Evolutionary conservation across 352 stramenopile genomes (phyloP), one percentile per base, ranked within the genome.

Genomic region (Globisporangium camurandrum): DNA sequence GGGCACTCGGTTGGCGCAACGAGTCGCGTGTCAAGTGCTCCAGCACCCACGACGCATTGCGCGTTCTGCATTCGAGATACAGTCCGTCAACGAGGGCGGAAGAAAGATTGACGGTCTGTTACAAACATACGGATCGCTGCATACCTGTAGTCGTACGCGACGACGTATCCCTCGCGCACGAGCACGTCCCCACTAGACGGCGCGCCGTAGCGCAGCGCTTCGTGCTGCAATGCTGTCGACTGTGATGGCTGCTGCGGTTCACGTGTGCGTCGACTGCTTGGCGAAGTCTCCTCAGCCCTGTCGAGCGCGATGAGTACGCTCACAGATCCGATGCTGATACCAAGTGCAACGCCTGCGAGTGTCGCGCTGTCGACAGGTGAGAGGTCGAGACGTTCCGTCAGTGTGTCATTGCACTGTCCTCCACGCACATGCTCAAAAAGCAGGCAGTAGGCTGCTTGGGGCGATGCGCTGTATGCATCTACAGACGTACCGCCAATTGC

Each of bases 41-140:
- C 55, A 94, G 66, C 33, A 95, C 86, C 84, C 84, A 96, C 46
- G 79, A 74, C 7, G 84, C 66, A 54, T 94, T 94, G 22, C 86
- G 75, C 28, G 82, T 88, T 33, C 86, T 91, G 33, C 6, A 19
- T 41, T 4, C 2, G 1, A 10, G 4, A n/a, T n/a, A n/a, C n/a
- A n/a, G n/a, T n/a, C n/a, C n/a, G n/a, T n/a, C n/a, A n/a, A n/a
- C n/a, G n/a, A n/a, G n/a, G n/a, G n/a, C n/a, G n/a, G n/a, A n/a
- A n/a, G n/a, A n/a, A n/a, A n/a, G n/a, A n/a, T n/a, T n/a, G n/a
- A n/a, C n/a, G n/a, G n/a, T n/a, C n/a, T n/a, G n/a, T n/a, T n/a
- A n/a, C n/a, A n/a, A n/a, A n/a, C n/a, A n/a, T n/a, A n/a, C n/a
- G n/a, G n/a, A n/a, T n/a, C n/a, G n/a, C n/a, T n/a, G 20, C 49